Base-by-base conservation (phyloP, 208 protist species). In the Wallacemonas collosoma region DNA sequence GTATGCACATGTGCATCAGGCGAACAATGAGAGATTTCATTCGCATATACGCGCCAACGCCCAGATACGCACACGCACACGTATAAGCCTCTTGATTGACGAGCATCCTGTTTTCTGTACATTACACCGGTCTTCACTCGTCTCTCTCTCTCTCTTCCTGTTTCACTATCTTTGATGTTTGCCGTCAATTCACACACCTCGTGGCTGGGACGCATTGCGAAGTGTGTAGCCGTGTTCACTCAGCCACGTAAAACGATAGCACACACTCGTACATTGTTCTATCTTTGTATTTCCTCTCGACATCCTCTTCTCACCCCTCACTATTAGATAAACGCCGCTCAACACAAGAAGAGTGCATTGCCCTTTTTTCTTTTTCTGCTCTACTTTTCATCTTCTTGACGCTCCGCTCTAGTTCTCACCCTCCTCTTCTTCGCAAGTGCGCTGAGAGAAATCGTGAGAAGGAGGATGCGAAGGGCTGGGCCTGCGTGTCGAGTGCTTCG, bases 361-460 rank as follows among this genome's bases (percentile, higher is more conserved):
- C n/a, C 53, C 6, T n/a, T n/a, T 58, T 58, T 58, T 58, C 1
- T 58, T 58, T n/a, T 58, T 36, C 39, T 41, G 36, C 68, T 53
- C 39, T 71, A 7, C 36, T 74, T 17, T 6, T 51, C 4, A 53
- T 61, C 43, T 58, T 50, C 51, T 54, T 61, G 11, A 40, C 56
- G 58, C 67, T 56, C 39, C 39, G 12, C 58, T 55, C 5, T 48
- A 0, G 26, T 35, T 17, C 47, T 70, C 65, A 58, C 65, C 38
- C 17, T 26, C 26, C 26, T 26, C 26, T 26, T 26, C 26, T 0
- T 26, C 26, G 0, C 26, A 26, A 26, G 26, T 26, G 26, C 26
- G 26, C 26, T 26, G 26, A 26, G 26, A 26, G 26, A 26, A 26
- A 26, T 26, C 26, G 26, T 26, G 26, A 26, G 26, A 26, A 26